These are phyloP conservation scores for Leccinum huronense DNA, from an alignment of 1,284 basidiomycete species.

Conservation along the genomic window DNA sequence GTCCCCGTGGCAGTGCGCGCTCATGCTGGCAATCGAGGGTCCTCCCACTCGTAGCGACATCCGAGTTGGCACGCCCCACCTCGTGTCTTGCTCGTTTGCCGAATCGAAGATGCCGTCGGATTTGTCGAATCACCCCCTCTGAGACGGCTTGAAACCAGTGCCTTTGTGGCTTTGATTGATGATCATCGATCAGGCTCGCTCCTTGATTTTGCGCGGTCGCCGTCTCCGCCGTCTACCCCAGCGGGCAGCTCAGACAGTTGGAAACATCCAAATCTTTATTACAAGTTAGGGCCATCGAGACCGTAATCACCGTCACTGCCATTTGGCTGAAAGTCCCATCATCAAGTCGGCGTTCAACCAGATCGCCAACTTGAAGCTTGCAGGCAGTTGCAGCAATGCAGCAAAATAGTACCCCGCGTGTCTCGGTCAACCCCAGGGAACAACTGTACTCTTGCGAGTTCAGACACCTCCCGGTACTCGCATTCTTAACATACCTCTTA, in stretches of 20 bases:
- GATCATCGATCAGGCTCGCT: not conserved
- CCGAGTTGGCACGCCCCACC: not conserved
- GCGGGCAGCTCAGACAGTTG: constrained; percentile 1
- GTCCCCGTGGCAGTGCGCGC: constrained; percentile 14
- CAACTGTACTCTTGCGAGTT: not conserved
- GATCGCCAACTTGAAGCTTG: not conserved
- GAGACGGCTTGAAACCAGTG: not conserved
- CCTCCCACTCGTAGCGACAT: not conserved
- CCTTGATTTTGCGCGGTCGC: not conserved
- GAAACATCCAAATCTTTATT: not conserved
- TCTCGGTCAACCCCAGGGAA: not conserved
- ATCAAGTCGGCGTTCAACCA: not conserved
- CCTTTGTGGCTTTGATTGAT: not conserved
- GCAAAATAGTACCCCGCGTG: not conserved
- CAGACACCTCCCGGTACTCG: not conserved
- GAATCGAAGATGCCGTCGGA: not conserved
- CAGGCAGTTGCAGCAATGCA: not conserved
- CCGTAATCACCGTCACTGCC: constrained; percentile 3
- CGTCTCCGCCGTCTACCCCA: not conserved
- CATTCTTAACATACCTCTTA: not conserved
- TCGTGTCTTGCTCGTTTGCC: not conserved
- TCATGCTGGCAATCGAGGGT: constrained; percentile 1
- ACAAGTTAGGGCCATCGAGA: not conserved
- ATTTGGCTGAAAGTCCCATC: too few relatives aligned
- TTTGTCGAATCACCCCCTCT: not conserved